Conservation (phyloP, 2,329 filamentous ascomycete species). For the Phialocephala sp. region DNA sequence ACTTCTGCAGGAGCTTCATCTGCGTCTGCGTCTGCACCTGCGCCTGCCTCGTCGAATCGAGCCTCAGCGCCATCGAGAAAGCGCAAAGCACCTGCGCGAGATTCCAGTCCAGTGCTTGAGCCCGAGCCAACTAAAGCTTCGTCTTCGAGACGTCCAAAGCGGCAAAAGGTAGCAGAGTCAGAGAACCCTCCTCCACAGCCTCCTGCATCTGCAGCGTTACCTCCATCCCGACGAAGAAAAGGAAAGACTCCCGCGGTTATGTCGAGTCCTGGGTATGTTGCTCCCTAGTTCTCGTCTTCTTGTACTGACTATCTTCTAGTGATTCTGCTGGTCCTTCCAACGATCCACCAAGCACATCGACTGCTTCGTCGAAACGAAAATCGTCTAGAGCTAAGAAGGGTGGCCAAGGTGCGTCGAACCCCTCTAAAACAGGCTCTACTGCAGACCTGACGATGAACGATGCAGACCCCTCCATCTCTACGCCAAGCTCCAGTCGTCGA, state of each 20-base stretch:
- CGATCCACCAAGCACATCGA: constrained; percentile 57
- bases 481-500: constrained; percentile 39
- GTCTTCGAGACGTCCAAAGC: constrained; percentile 69
- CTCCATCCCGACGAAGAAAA: constrained; percentile 59
- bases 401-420: constrained; percentile 52
- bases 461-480: constrained; percentile 44
- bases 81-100: constrained; percentile 71
- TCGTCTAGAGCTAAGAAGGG: constrained; percentile 74
- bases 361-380: constrained; percentile 73
- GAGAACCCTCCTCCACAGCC: constrained; percentile 45
- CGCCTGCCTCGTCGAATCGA: constrained; percentile 47
- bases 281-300: constrained; percentile 20
- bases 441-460: constrained; percentile 44
- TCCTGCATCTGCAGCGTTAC: constrained; percentile 47
- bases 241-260: constrained; percentile 68
- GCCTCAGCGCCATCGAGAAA: constrained; percentile 66
- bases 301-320: constrained; percentile 49
- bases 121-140: constrained; percentile 45
- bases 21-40: constrained; percentile 40
- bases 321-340: constrained; percentile 69
- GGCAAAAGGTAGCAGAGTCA: constrained; percentile 67
- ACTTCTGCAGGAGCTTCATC: constrained; percentile 47
- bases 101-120: constrained; percentile 52
- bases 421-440: constrained; percentile 23
- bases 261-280: constrained; percentile 73